A percentile compares a stretch with the other conserved stretches of the same genome.
These are phyloP conservation scores for Talaromyces albobiverticillius DNA, from an alignment of 2,329 filamentous ascomycete genomes.

Conservation along the genomic window DNA sequence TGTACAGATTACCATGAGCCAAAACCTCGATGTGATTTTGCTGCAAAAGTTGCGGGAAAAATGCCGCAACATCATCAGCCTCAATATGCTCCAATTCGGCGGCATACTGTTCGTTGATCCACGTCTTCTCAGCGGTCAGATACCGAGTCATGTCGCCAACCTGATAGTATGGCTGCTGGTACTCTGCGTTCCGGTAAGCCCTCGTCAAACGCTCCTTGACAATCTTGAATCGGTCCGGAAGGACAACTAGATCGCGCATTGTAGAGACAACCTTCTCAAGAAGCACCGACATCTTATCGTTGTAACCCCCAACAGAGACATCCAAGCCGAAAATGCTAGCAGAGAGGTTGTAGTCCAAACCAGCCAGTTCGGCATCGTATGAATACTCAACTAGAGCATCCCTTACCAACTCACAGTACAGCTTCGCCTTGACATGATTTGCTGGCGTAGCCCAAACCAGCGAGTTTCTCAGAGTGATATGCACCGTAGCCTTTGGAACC, in stretches of 20 bases:
- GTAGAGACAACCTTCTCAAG: constrained; percentile 83
- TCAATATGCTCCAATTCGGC: constrained; percentile 74
- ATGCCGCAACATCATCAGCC: constrained; percentile 68
- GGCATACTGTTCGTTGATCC: constrained; percentile 74
- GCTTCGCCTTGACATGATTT: constrained; percentile 70
- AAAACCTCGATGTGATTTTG: constrained; percentile 87
- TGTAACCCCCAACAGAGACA: constrained; percentile 83
- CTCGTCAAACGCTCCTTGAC: constrained; percentile 80
- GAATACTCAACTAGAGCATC: constrained; percentile 91
- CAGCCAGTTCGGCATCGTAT: constrained; percentile 92
- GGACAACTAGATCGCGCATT: constrained; percentile 79
- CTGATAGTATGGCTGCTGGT: constrained; percentile 84
- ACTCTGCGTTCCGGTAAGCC: constrained; percentile 80
- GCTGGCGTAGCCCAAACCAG: constrained; percentile 75
- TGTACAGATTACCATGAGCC: constrained; percentile 89
- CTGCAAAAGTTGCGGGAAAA: constrained; percentile 74
- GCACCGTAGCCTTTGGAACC: constrained; percentile 90
- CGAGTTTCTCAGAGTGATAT: constrained; percentile 76
- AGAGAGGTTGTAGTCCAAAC: constrained; percentile 76
- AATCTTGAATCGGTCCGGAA: constrained; percentile 84
- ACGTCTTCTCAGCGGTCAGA: constrained; percentile 73
- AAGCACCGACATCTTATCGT: constrained; percentile 89
- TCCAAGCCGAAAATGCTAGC: constrained; percentile 71
- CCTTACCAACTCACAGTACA: constrained; percentile 82
- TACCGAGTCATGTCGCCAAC: constrained; percentile 79